Base-by-base conservation (phyloP, 1,139 yeast species). In the Meyerozyma smithsonii region DNA sequence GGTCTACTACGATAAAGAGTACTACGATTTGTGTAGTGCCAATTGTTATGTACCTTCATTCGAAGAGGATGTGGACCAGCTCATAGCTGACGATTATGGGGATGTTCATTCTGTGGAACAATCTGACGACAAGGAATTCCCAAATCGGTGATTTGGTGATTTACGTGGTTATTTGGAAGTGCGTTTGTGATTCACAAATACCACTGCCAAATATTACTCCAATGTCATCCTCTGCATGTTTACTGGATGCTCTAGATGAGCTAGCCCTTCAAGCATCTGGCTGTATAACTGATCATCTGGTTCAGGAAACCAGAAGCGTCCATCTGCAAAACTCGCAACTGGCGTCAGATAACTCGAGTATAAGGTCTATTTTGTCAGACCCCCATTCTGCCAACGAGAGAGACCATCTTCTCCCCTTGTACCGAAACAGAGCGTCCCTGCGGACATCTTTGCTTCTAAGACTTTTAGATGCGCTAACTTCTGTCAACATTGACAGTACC, bases 1-100 rank as follows among this genome's bases (percentile, higher is more conserved):
- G 38, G 43, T 66, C 1, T 65, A 65, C 46, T 55, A 54, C 28
- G 49, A 45, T 18, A 16, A n/a, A 10, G 42, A 37, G 17, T 54
- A 55, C 38, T 38, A 37, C 8, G 15, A 37, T 8, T 8, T 43
- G 5, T 52, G 55, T 40, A 18, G 21, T 3, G 21, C 6, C 3
- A 10, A 30, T 4, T 18, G 20, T 11, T 18, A 11, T 10, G 14
- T n/a, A 3, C 21, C 34, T 16, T 20, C 11, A 17, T 17, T 8
- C 21, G 8, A 8, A 8, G 20, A 30, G 8, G 28, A 37, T 4
- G 28, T 28, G 8, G 21, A 36, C 8, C 28, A 36, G 26, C n/a
- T 18, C 5, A 32, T 36, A 10, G 36, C 18, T 14, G 44, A 43
- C 10, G 39, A 35, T 20, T 39, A 43, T 20, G 48, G 39, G 14